Base-by-base conservation (phyloP, 2,329 filamentous ascomycete genomes). In the Hypoxylon sp. region DNA sequence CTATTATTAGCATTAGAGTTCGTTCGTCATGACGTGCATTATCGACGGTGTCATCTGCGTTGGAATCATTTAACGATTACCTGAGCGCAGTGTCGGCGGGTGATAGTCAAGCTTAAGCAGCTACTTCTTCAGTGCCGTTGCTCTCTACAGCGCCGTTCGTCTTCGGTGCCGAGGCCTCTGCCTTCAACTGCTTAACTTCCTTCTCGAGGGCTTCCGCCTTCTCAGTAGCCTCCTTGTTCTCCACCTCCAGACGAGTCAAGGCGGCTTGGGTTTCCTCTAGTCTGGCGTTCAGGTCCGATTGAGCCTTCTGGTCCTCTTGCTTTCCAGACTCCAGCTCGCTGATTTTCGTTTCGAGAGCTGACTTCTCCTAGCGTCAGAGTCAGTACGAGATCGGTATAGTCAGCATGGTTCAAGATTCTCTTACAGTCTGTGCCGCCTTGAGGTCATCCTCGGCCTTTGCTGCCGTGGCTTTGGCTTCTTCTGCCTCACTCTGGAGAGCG, bases 391-490 rank as follows among this genome's bases (percentile, higher is more conserved):
- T 28, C 2, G n/a, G 14, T 33, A 26, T 14, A 6, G 9, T 32
- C 11, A 20, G 6, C 9, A 1, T n/a, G 16, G 9, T n/a, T 9
- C 2, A 9, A 20, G 14, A 38, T 12, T 51, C n/a, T n/a, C 76
- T 68, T 75, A 80, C 78, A 24, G 70, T 67, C 45, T 78, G 68
- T 1, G 73, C 72, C 28, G 73, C 64, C 53, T 76, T 72, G 6
- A 83, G 72, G 50, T 80, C 74, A 18, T 78, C 78, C 24, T 78
- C 73, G 9, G 76, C 75, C 70, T 80, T 77, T 22, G 75, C 71
- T 2, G 76, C 76, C 67, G 80, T 79, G 58, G 76, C 71, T 59
- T 80, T 74, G 3, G 78, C 78, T 50, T 74, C 73, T 55, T 79
- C 75, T 4, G 67, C 66, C 61, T 79, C 67, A 56, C 72, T 72